These are phyloP conservation scores for Trypanosoma grayi DNA, from an alignment of 208 protist species.

Conservation along the genomic window DNA sequence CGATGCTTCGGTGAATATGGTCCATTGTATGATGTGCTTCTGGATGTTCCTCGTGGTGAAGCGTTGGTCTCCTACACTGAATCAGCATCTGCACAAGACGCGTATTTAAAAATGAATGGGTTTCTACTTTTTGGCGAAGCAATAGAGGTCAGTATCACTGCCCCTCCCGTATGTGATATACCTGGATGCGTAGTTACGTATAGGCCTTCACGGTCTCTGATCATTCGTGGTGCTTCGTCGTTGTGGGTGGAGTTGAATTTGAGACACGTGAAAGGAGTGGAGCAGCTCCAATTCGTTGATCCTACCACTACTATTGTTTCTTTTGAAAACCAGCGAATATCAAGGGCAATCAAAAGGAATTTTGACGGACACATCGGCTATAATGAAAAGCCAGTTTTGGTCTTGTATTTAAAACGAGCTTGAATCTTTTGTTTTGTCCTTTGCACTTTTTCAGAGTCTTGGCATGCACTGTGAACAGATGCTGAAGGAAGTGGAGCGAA, in stretches of 20 bases:
- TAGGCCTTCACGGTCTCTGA: constrained; percentile 33
- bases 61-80: constrained; percentile 57
- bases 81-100: constrained; percentile 58
- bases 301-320: constrained; percentile 43
- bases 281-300: constrained; percentile 34
- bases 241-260: constrained; percentile 52
- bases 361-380: constrained; percentile 31
- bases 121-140: constrained; percentile 54
- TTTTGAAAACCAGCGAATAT: constrained; percentile 24
- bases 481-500: constrained; percentile 16
- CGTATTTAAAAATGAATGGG: constrained; percentile 60
- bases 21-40: constrained; percentile 56
- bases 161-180: constrained; percentile 41
- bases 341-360: constrained; percentile 22
- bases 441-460: constrained; percentile 6
- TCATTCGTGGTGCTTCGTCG: constrained; percentile 51
- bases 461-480: constrained; percentile 24
- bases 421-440: constrained; percentile 12
- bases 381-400: constrained; percentile 27
- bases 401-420: constrained; percentile 38
- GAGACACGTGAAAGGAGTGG: constrained; percentile 45
- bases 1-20: constrained; percentile 39
- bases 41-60: constrained; percentile 41
- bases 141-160: constrained; percentile 43
- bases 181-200: constrained; percentile 55